Conservation (phyloP, 495 filamentous ascomycete species). For the Talaromyces stipitatus region DNA sequence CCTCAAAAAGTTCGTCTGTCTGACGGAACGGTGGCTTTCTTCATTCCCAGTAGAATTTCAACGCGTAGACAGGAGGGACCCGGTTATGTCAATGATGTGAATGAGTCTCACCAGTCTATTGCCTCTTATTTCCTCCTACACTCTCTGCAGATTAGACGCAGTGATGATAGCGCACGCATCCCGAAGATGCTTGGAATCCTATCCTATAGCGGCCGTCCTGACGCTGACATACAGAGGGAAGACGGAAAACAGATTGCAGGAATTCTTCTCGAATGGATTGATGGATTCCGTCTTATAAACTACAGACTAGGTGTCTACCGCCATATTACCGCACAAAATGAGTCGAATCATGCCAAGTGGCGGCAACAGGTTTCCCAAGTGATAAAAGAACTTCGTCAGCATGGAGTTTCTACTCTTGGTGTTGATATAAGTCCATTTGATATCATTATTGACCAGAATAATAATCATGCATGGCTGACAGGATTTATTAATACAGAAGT, state of each 20-base stretch:
- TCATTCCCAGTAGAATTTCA: neutral
- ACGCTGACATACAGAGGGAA: neutral
- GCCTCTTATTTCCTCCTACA: neutral
- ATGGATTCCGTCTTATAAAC: slow-evolving; percentile 1
- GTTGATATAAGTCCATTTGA: neutral
- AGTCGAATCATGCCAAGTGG: neutral
- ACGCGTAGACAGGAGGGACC: neutral
- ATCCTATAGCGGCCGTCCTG: neutral
- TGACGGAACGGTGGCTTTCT: slow-evolving; percentile 1
- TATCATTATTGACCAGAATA: neutral
- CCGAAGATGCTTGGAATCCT: neutral
- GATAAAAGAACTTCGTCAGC: neutral
- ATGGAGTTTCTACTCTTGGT: slow-evolving; percentile 1
- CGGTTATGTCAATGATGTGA: neutral
- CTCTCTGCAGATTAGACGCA: neutral
- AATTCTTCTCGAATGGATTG: slow-evolving; percentile 1
- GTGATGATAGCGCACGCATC: neutral
- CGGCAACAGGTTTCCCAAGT: neutral
- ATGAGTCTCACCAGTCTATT: neutral
- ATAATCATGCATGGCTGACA: neutral
- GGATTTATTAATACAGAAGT: neutral
- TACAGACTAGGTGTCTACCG: neutral
- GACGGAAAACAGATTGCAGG: neutral
- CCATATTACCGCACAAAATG: neutral
- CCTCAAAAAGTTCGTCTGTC: slow-evolving; percentile 1